Percentiles rank a stretch among this genome's conserved stretches.
Conservation (phyloP, 176 grass and related monocot species). For the Avena sativa region DNA sequence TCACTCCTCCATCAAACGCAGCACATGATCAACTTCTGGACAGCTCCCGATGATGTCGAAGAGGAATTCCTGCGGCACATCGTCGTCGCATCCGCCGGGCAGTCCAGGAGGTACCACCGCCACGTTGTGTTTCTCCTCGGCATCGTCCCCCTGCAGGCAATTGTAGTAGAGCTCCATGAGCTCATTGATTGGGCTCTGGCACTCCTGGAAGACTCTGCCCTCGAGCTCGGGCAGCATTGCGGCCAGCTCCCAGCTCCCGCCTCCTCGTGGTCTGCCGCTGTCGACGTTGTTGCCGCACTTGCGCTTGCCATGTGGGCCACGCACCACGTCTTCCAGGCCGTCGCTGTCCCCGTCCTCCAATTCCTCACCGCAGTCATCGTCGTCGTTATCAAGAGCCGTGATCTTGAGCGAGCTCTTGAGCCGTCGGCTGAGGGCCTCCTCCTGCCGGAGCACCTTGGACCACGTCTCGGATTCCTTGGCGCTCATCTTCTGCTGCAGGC, state of each 20-base stretch:
- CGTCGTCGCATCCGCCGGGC: neutral
- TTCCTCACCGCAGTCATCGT: neutral
- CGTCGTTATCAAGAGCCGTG: neutral
- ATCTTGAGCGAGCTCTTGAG: neutral
- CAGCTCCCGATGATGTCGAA: conserved; percentile 17
- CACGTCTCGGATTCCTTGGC: conserved; percentile 15
- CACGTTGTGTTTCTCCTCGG: neutral
- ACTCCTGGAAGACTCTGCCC: neutral
- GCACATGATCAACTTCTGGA: neutral
- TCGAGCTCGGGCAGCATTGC: conserved; percentile 3
- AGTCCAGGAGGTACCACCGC: neutral
- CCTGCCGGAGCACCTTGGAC: conserved; percentile 13
- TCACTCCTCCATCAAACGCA: conserved; percentile 9
- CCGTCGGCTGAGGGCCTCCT: neutral
- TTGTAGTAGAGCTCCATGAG: conserved; percentile 15
- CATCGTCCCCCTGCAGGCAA: neutral
- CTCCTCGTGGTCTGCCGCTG: neutral
- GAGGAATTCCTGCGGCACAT: neutral
- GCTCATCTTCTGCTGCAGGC: conserved; percentile 25
- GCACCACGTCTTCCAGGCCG: neutral
- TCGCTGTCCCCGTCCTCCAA: neutral
- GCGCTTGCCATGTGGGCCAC: neutral
- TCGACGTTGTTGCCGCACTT: neutral
- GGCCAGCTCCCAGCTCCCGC: neutral
- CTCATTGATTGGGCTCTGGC: neutral